phyloP scores from a whole-genome alignment of 345 rosid genomes.

The Rhodamnia rubescens region DNA sequence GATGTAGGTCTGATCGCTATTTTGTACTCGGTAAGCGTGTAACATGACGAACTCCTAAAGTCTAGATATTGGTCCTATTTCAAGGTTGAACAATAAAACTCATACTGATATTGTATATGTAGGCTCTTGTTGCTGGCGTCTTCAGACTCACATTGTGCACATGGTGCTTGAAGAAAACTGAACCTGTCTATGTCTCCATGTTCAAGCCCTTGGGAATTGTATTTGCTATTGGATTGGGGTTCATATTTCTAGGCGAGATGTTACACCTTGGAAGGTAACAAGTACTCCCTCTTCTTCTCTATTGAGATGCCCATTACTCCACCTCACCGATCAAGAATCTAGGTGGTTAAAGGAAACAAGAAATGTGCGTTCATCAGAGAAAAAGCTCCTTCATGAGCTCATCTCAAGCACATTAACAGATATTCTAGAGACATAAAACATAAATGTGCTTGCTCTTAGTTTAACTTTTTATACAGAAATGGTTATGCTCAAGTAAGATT shows the following conservation, averaged over 20 bases:
- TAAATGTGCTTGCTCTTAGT: background rate
- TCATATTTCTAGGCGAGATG: constrained; percentile 1
- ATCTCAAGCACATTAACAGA: background rate
- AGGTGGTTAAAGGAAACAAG: background rate
- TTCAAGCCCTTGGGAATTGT: constrained; percentile 5
- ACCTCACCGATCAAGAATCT: background rate
- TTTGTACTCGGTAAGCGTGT: background rate
- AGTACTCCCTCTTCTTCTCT: background rate
- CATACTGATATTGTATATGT: background rate
- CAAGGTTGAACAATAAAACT: background rate
- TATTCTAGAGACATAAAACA: background rate
- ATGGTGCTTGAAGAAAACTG: constrained; percentile 45
- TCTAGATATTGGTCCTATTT: background rate
- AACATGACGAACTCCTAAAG: background rate
- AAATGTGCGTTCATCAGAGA: background rate
- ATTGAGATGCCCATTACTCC: background rate
- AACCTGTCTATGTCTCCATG: constrained; percentile 22
- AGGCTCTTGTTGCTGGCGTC: background rate
- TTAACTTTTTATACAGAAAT: background rate
- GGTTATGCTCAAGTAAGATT: background rate
- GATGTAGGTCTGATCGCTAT: background rate
- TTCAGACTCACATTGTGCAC: constrained; percentile 41
- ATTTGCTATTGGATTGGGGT: background rate
- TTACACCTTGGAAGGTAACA: constrained; percentile 3
- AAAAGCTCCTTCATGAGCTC: background rate